Conservation (phyloP, 768 basidiomycete genomes). For the Trametes maxima region DNA sequence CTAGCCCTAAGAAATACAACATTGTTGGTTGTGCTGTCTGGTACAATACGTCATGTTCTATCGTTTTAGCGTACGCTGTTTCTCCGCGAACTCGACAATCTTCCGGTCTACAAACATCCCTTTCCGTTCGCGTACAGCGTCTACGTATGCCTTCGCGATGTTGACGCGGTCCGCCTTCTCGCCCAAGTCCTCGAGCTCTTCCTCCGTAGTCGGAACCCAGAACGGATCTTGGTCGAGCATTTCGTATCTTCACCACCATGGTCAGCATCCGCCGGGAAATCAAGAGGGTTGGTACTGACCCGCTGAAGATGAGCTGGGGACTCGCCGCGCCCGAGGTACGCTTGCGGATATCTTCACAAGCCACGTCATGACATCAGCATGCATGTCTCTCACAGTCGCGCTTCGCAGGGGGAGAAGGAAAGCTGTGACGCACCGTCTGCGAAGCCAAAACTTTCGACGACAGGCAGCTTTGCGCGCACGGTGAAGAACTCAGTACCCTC, state of each 20-base stretch:
- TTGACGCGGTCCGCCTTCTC: conserved; percentile 94
- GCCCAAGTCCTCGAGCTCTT: conserved; percentile 95
- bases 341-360: conserved; percentile 81
- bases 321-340: conserved; percentile 96
- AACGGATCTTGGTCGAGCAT: conserved; percentile 93
- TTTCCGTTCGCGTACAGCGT: conserved; percentile 86
- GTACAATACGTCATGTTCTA: conserved; percentile 11
- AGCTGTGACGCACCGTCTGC: conserved; percentile 71
- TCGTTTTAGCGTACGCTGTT: conserved; percentile 83
- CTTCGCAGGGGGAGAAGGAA: background rate
- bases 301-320: conserved; percentile 95
- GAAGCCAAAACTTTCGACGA: conserved; percentile 97
- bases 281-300: conserved; percentile 51
- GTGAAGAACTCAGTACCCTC: conserved; percentile 96
- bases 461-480: conserved; percentile 86
- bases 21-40: no score
- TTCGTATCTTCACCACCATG: conserved; percentile 69
- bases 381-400: background rate
- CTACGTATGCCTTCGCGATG: conserved; percentile 93
- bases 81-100: conserved; percentile 94
- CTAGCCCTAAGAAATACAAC: no score
- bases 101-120: conserved; percentile 96
- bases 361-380: conserved; percentile 11
- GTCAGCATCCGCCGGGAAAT: conserved; percentile 18
- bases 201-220: conserved; percentile 97